These are phyloP conservation scores for Kuraishia piskuri DNA, from an alignment of 805 yeast genomes.

Conservation along the genomic window DNA sequence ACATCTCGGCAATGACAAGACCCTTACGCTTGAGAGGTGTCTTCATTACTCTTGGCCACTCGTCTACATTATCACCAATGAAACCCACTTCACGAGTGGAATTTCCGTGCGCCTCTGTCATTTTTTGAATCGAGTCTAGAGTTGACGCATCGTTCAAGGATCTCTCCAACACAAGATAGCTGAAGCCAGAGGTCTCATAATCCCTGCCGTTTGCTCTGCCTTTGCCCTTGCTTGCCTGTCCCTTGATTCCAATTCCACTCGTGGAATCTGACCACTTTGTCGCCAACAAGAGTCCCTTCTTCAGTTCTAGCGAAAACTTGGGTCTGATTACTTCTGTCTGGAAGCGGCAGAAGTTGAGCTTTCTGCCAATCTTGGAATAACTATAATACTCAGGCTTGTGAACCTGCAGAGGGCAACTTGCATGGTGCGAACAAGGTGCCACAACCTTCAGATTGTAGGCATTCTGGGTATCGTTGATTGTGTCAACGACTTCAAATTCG, in stretches of 20 bases:
- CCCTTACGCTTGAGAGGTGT: slow-evolving; percentile 74
- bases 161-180: slow-evolving; percentile 68
- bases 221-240: slow-evolving; percentile 46
- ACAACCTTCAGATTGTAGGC: slow-evolving; percentile 43
- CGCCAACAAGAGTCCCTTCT: slow-evolving; percentile 70
- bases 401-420: slow-evolving; percentile 76
- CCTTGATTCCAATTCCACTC: slow-evolving; percentile 46
- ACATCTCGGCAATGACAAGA: slow-evolving; percentile 71
- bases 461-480: slow-evolving; percentile 17
- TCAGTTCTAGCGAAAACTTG: slow-evolving; percentile 69
- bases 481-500: slow-evolving; percentile 5
- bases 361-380: slow-evolving; percentile 42
- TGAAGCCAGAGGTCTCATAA: slow-evolving; percentile 61
- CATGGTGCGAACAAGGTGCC: slow-evolving; percentile 91
- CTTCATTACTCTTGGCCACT: slow-evolving; percentile 68
- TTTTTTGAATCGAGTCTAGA: slow-evolving; percentile 30
- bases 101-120: slow-evolving; percentile 19
- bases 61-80: slow-evolving; percentile 17
- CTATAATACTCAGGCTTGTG: slow-evolving; percentile 62
- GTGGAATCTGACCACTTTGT: slow-evolving; percentile 58
- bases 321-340: slow-evolving; percentile 72
- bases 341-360: slow-evolving; percentile 69
- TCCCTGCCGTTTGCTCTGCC: slow-evolving; percentile 72
- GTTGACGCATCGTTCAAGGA: slow-evolving; percentile 33
- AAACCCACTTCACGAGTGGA: slow-evolving; percentile 13